phyloP scores from a whole-genome alignment of 75 land plant species.

The Sequoia sempervirens region DNA sequence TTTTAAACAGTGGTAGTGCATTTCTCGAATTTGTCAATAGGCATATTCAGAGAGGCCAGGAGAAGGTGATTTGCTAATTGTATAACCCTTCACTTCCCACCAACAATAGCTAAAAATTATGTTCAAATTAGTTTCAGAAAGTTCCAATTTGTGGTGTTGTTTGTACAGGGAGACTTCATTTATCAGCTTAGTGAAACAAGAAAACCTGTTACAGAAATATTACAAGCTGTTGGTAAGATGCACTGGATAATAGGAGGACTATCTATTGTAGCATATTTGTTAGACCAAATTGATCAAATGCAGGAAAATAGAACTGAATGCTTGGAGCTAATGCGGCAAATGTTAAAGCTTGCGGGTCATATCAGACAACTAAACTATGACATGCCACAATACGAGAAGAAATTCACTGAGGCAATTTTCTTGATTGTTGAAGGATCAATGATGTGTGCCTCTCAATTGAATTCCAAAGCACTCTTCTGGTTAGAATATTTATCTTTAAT shows the following conservation, averaged over 20 bases:
- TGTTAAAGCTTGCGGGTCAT: neutral
- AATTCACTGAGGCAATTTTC: neutral
- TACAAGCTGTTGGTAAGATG: neutral
- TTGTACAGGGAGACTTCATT: neutral
- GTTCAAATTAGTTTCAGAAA: neutral
- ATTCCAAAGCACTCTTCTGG: neutral
- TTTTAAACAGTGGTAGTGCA: neutral
- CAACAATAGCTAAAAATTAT: neutral
- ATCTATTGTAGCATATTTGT: neutral
- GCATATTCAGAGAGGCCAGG: neutral
- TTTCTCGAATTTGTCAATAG: neutral
- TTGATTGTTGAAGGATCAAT: conserved; percentile 3
- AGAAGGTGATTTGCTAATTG: neutral
- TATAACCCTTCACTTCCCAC: neutral
- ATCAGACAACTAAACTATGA: neutral
- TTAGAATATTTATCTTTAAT: neutral
- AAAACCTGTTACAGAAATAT: neutral
- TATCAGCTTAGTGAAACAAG: neutral
- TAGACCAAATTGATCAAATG: neutral
- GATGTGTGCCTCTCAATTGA: neutral
- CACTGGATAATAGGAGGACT: neutral
- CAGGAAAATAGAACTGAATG: neutral
- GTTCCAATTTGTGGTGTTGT: neutral
- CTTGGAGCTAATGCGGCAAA: neutral
- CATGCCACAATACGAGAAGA: neutral